Percentiles rank a stretch among this genome's conserved stretches.
These are phyloP conservation scores for Crithidia sp. DNA, from an alignment of 208 protist genomes.

Conservation along the genomic window DNA sequence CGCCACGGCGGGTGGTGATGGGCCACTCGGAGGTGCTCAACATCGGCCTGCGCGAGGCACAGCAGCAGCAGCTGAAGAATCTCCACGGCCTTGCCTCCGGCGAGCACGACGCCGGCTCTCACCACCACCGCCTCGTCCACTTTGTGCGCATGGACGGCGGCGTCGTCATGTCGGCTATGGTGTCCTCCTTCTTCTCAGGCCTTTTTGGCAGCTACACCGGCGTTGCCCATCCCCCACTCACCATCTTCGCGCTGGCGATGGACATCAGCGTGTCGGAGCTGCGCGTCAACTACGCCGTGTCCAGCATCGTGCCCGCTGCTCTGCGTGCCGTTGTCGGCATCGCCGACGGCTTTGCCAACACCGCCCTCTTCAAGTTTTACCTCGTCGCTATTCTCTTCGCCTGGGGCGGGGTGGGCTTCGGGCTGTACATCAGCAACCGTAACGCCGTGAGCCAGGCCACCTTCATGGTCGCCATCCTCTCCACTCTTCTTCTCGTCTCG, in stretches of 20 bases:
- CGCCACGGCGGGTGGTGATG: conserved; percentile 13
- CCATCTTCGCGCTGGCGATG: conserved; percentile 40
- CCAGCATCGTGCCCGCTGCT: conserved; percentile 33
- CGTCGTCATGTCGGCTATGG: conserved; percentile 32
- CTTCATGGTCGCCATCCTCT: conserved; percentile 26
- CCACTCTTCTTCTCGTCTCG: conserved; percentile 14
- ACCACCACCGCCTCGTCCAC: conserved; percentile 17
- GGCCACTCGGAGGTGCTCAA: conserved; percentile 22
- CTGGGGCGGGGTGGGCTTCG: conserved; percentile 30
- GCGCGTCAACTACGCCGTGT: conserved; percentile 39
- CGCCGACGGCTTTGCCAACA: conserved; percentile 21
- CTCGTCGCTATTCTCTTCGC: conserved; percentile 31
- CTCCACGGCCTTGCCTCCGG: conserved; percentile 13
- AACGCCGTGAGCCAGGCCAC: conserved; percentile 8
- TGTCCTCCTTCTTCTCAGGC: conserved; percentile 41
- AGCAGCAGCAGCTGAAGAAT: conserved; percentile 32
- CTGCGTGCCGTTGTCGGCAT: conserved; percentile 32
- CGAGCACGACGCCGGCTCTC: conserved; percentile 8
- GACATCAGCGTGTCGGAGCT: conserved; percentile 37
- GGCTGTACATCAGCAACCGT: conserved; percentile 23
- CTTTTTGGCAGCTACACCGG: conserved; percentile 40
- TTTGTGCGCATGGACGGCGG: conserved; percentile 36
- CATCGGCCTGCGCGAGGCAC: conserved; percentile 25
- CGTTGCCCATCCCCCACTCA: conserved; percentile 29
- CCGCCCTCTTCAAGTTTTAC: conserved; percentile 25